These are phyloP conservation scores for Mycena latifolia DNA, from an alignment of 768 basidiomycete species.

Conservation along the genomic window DNA sequence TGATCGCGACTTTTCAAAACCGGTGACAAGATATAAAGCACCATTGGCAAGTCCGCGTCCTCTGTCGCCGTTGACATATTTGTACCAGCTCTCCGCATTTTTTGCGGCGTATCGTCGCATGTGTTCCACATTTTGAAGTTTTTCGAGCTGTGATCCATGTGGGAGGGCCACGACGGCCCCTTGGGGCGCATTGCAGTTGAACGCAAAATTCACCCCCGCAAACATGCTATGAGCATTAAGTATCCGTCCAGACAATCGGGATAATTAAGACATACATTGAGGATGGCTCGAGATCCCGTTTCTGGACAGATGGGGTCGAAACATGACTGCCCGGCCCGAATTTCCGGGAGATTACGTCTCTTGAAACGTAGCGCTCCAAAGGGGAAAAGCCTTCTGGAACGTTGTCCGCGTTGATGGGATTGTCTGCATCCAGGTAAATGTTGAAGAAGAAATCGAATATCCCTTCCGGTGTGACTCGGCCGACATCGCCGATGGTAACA, in stretches of 20 bases:
- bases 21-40: constrained; percentile 36
- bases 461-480: constrained; percentile 45
- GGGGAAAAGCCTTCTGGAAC: constrained; percentile 45
- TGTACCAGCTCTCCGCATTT: too few species aligned
- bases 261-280: too few species aligned
- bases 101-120: constrained; percentile 29
- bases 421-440: constrained; percentile 39
- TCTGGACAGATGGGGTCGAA: too few species aligned
- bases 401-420: constrained; percentile 41
- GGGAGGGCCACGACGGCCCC: constrained; percentile 38
- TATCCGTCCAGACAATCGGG: too few species aligned
- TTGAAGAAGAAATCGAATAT: constrained; percentile 51
- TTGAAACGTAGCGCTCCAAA: background rate
- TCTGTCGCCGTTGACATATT: too few species aligned
- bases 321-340: background rate
- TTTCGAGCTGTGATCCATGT: constrained; percentile 19
- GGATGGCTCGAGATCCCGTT: too few species aligned
- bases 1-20: constrained; percentile 31
- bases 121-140: constrained; percentile 6
- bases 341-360: background rate
- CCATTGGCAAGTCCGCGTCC: too few species aligned
- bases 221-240: background rate
- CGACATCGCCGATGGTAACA: constrained; percentile 50
- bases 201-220: constrained; percentile 10
- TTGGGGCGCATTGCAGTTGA: constrained; percentile 9